Base-by-base conservation (phyloP, 169 alveolate species). In the Cryptosporidium muris region DNA sequence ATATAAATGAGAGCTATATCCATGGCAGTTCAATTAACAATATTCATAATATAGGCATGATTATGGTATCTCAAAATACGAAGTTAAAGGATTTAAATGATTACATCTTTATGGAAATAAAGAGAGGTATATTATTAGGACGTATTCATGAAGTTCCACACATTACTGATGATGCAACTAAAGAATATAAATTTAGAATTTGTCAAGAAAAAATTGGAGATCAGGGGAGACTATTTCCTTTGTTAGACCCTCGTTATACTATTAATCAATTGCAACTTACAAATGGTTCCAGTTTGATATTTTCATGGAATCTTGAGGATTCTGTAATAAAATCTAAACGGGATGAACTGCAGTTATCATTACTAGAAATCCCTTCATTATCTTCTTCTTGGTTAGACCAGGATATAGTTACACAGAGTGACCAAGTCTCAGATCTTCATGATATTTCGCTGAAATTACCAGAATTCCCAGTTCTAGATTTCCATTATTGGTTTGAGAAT, bases 401-500 rank as follows among this genome's bases (percentile, higher is more conserved):
- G 63, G 4, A 11, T 1, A 42, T 37, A 14, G 3, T 4, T 48
- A 11, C 16, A 3, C 16, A 40, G 7, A 48, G 54, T 5, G 74
- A 66, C 7, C 3, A 14, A 2, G 85, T 58, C 36, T 63, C 60
- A 51, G 67, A 62, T 5, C 7, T 16, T 37, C 25, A 25, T 25
- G 25, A 25, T 25, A 25, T 25, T 25, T 25, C 25, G 0, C 4
- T 74, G 5, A 40, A 60, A 2, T 74, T 52, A 34, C 85, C 85
- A 8, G 74, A 74, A 49, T 74, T 74, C 47, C 85, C 85, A 4
- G 68, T 62, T 16, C 16, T 74, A 1, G 85, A 74, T n/a, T 74
- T 74, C 40, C 62, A 62, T 37, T 68, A 74, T 38, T 74, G 85
- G 85, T 74, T 58, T 74, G 85, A 74, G 45, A 74, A 74, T 47